Base-by-base conservation (phyloP, 2,329 filamentous ascomycete species). In the Cladorrhinum sp. region DNA sequence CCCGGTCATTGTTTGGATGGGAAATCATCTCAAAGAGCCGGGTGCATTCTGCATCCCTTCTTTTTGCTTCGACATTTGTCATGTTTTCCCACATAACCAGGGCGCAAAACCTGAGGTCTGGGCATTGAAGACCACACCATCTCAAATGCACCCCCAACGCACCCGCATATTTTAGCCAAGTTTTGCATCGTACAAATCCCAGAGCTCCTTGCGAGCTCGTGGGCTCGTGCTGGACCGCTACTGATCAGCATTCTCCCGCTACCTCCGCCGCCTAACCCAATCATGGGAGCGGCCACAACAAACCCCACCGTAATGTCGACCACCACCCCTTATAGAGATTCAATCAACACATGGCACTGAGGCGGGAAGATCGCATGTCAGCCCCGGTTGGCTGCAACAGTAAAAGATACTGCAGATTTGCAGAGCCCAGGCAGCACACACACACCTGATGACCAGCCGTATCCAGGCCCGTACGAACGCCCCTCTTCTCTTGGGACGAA, bases 111-210 rank as follows among this genome's bases (percentile, higher is more conserved):
- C 20, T 16, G 32, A 58, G 25, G 51, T 53, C 51, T 20, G 18
- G 51, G 27, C 16, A 20, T 2, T 2, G n/a, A 18, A 20, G 41
- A 45, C n/a, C n/a, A 45, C 41, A 45, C 41, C 41, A 45, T 20
- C 18, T 45, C 41, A 22, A 22, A 45, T 50, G 13, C 49, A 25
- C 41, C 32, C 20, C 49, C 48, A 61, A 55, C 41, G 16, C 49
- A 55, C 57, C 24, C 36, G 48, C 53, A 56, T 56, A 49, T 48
- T 53, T 55, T 58, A 58, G 59, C 60, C 63, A 61, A 64, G 63
- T 62, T 57, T 52, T 49, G 50, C 63, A 58, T 65, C 62, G 57
- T 57, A 55, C 65, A 66, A 67, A 67, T 66, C 59, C 63, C 59
- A 64, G 55, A 9, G 51, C 58, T 20, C 29, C 22, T 24, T 59